A percentile compares a stretch with the other conserved stretches of the same genome.
These are phyloP conservation scores for Botryotinia narcissicola DNA, from an alignment of 2,329 filamentous ascomycete genomes.

Conservation along the genomic window DNA sequence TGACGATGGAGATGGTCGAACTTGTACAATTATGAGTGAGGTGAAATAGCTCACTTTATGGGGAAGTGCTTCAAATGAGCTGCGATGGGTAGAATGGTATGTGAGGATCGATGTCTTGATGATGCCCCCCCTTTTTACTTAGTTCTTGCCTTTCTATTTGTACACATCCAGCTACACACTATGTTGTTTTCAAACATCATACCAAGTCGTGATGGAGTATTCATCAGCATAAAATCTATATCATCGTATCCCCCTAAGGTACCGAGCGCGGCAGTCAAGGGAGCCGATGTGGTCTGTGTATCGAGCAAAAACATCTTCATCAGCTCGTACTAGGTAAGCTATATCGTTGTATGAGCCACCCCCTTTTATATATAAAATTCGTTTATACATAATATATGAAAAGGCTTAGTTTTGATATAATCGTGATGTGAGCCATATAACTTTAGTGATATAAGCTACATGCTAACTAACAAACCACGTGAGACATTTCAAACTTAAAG, in stretches of 20 bases:
- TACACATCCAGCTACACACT: neutral
- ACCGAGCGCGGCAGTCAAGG: no score
- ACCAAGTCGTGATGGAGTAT: neutral
- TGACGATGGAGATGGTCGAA: slow-evolving; percentile 23
- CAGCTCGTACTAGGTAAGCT: no score
- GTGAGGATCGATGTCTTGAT: slow-evolving; percentile 52
- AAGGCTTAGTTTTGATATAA: no score
- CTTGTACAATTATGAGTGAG: slow-evolving; percentile 41
- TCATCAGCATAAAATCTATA: neutral
- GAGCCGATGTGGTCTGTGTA: no score
- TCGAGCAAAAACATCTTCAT: no score
- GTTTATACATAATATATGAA: no score
- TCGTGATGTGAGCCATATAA: no score
- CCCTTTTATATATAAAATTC: no score
- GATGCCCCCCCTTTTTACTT: slow-evolving; percentile 39
- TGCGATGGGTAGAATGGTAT: slow-evolving; percentile 49
- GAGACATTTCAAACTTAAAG: neutral
- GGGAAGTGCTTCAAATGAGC: slow-evolving; percentile 57
- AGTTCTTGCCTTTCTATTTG: neutral
- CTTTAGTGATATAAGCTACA: no score
- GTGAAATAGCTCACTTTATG: slow-evolving; percentile 62
- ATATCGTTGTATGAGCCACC: no score
- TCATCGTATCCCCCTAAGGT: no score
- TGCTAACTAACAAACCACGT: no score
- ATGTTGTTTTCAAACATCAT: neutral